Evolutionary conservation across 2,329 filamentous ascomycete species (phyloP).

Genomic region (Decorospora gaudefroyi): DNA sequence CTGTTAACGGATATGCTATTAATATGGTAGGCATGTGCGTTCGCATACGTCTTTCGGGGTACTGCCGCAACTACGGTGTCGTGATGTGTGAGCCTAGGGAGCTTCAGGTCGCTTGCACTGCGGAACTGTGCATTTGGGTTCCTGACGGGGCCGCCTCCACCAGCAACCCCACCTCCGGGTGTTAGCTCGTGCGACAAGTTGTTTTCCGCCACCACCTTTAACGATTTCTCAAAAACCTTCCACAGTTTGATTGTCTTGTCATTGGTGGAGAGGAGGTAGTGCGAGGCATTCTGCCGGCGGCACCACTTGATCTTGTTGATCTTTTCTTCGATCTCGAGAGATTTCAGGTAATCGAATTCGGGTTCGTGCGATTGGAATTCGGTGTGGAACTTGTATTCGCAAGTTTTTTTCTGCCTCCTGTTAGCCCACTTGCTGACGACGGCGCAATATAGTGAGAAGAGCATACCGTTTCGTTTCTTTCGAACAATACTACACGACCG

Average conservation of each 20-base stretch:
- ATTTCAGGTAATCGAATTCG: slow-evolving; percentile 99
- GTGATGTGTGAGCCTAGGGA: slow-evolving; percentile 94
- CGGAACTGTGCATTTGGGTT: slow-evolving; percentile 76
- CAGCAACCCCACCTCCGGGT: slow-evolving; percentile 68
- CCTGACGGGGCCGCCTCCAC: slow-evolving; percentile 77
- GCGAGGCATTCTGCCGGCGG: slow-evolving; percentile 93
- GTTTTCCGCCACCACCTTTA: slow-evolving; percentile 99
- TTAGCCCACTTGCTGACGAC: slow-evolving; percentile 16
- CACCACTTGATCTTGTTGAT: slow-evolving; percentile 99
- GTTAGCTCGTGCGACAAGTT: slow-evolving; percentile 95
- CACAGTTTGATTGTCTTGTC: slow-evolving; percentile 99
- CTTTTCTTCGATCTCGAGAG: slow-evolving; percentile 98
- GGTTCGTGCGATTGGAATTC: slow-evolving; percentile 99
- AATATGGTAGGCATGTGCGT: slow-evolving; percentile 98
- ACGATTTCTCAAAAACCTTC: slow-evolving; percentile 99
- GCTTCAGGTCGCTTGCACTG: slow-evolving; percentile 80
- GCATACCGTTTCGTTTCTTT: slow-evolving; percentile 92
- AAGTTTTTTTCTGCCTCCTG: slow-evolving; percentile 86
- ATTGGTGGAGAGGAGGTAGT: slow-evolving; percentile 97
- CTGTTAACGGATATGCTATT: slow-evolving; percentile 99
- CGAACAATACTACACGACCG: slow-evolving; percentile 81
- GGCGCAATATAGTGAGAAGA: not conserved
- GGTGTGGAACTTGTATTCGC: slow-evolving; percentile 99
- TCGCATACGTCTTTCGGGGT: slow-evolving; percentile 93
- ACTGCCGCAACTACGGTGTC: slow-evolving; percentile 98